Evolutionary conservation across 257 asterid species (phyloP).

Genomic region (Ehretia macrophylla): DNA sequence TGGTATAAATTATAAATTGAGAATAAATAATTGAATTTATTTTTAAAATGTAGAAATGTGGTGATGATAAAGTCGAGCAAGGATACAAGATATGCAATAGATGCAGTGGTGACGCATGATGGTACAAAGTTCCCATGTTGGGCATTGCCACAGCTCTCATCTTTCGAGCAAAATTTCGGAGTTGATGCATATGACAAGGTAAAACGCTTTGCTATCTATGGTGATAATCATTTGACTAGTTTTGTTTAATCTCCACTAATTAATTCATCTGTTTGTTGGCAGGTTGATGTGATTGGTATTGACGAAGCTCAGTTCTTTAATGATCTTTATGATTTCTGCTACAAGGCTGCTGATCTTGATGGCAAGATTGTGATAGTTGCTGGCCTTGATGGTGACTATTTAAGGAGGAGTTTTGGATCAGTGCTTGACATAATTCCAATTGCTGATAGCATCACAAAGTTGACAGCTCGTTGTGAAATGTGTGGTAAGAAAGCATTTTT

Average conservation of each 20-base stretch:
- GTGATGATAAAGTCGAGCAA: slow-evolving; percentile 68
- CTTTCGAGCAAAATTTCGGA: slow-evolving; percentile 57
- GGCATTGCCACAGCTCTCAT: slow-evolving; percentile 57
- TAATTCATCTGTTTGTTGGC: slow-evolving; percentile 9
- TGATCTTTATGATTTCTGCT: slow-evolving; percentile 81
- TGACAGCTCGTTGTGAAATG: slow-evolving; percentile 73
- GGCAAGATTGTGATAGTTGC: slow-evolving; percentile 70
- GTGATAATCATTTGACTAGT: not conserved
- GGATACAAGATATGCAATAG: slow-evolving; percentile 55
- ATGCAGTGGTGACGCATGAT: slow-evolving; percentile 71
- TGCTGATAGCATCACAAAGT: slow-evolving; percentile 73
- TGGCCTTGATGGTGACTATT: slow-evolving; percentile 90
- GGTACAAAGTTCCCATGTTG: slow-evolving; percentile 69
- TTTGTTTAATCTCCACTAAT: not conserved
- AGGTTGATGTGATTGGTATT: slow-evolving; percentile 89
- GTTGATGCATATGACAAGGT: slow-evolving; percentile 47
- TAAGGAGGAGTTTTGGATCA: slow-evolving; percentile 59
- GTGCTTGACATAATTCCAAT: slow-evolving; percentile 70
- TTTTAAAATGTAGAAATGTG: slow-evolving; percentile 35
- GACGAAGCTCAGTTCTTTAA: slow-evolving; percentile 88
- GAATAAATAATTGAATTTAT: not conserved
- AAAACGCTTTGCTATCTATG: not conserved
- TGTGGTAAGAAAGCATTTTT: slow-evolving; percentile 69
- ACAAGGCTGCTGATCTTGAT: slow-evolving; percentile 69
- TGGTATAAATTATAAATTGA: not conserved